A percentile compares a stretch with the other conserved stretches of the same genome.
Evolutionary conservation across 2,329 filamentous ascomycete genomes (phyloP).

Genomic region (Penicillium hesseltinei): DNA sequence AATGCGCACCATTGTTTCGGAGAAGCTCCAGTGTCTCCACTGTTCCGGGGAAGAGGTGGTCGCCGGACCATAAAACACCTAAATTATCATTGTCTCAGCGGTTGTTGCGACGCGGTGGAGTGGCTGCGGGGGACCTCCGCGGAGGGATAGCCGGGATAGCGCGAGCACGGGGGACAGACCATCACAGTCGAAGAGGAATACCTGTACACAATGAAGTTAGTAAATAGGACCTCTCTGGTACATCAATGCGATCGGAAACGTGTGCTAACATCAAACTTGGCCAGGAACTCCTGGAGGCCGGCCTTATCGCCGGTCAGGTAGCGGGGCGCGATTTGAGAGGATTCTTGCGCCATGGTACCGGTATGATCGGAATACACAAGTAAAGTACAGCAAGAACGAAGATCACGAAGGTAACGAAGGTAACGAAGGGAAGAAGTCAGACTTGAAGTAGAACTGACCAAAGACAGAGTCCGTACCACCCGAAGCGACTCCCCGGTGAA

Average conservation of each 20-base stretch:
- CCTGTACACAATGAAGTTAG: constrained; percentile 51
- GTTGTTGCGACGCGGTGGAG: constrained; percentile 21
- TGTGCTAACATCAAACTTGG: constrained; percentile 80
- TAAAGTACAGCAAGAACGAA: background rate
- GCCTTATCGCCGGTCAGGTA: constrained; percentile 76
- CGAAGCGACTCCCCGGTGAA: constrained; percentile 24
- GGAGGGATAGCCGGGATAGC: constrained; percentile 3
- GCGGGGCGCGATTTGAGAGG: constrained; percentile 33
- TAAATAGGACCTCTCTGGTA: background rate
- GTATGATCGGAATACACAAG: too few species aligned
- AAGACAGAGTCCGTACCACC: constrained; percentile 12
- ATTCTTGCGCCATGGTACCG: constrained; percentile 11
- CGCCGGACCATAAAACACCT: constrained; percentile 97
- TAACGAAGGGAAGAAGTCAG: background rate
- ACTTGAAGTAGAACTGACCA: background rate
- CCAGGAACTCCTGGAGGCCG: constrained; percentile 78
- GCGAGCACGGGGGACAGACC: constrained; percentile 55
- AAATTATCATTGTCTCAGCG: constrained; percentile 42
- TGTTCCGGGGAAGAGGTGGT: constrained; percentile 80
- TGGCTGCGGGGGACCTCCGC: background rate
- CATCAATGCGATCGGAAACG: background rate
- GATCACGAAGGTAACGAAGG: background rate
- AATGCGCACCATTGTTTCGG: constrained; percentile 66
- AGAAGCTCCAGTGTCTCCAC: constrained; percentile 83
- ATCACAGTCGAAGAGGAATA: constrained; percentile 96